Base-by-base conservation (phyloP, 1,284 basidiomycete species). In the Coriolopsis trogii region DNA sequence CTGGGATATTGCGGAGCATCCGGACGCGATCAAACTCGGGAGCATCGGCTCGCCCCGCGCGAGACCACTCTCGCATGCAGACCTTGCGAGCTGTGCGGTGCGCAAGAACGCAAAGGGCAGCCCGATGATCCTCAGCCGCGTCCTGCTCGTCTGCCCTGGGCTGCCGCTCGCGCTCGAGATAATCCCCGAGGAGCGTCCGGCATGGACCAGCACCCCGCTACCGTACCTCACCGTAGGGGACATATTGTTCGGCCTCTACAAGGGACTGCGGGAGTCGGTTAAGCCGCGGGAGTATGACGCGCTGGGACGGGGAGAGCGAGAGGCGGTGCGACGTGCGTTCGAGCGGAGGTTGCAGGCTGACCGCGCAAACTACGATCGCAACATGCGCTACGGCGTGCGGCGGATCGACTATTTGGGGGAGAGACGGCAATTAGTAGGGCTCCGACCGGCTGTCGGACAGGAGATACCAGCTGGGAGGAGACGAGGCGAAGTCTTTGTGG, bases 341-440 rank as follows among this genome's bases (percentile, higher is more conserved):
- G 47, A 58, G 25, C 21, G 18, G 40, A 53, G 62, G n/a, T 31
- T 53, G 7, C 33, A 26, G 36, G 33, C 28, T 16, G 59, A 59
- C 49, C 45, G 46, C 13, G 34, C 36, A 18, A 53, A 56, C 28
- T 50, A 57, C 38, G 46, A 47, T 10, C 45, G 38, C 30, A 53
- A 59, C 39, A 13, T 55, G 3, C 37, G 42, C 15, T 46, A 58
- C 28, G 63, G 63, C 6, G 37, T 65, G 18, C 49, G 59, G 28
- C 49, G 56, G 30, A 43, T 65, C 24, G 63, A 65, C 45, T 63
- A 55, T 42, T 51, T 65, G 4, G 56, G 59, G 29, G 52, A 60
- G 6, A 23, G 20, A 16, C 52, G 57, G 16, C 37, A 23, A 20
- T 60, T 63, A 25, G 40, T 53, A 1, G 62, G 62, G 0, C 43